phyloP scores from a whole-genome alignment of 2,329 filamentous ascomycete species.

The Hortaea sp. region DNA sequence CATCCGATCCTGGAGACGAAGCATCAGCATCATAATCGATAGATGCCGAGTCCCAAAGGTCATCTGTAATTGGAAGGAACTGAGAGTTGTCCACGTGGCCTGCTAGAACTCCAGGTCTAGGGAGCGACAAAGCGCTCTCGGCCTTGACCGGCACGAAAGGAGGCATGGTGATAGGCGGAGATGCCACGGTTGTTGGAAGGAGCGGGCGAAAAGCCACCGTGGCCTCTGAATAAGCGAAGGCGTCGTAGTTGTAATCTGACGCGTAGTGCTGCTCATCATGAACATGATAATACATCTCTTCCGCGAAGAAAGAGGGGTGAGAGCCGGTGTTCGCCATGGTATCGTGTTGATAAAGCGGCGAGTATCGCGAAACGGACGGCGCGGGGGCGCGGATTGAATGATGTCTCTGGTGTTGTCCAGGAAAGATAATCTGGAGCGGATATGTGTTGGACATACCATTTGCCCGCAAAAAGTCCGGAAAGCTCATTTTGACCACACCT shows the following conservation, averaged over 20 bases:
- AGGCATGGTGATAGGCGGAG: background rate
- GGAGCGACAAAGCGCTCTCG: background rate
- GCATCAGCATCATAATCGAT: slow-evolving; percentile 12
- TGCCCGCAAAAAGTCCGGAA: background rate
- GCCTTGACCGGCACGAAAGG: background rate
- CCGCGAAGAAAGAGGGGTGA: slow-evolving; percentile 4
- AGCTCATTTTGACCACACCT: background rate
- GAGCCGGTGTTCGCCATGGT: background rate
- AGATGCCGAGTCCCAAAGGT: slow-evolving; percentile 10
- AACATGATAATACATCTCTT: slow-evolving; percentile 3
- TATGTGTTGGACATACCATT: slow-evolving; percentile 1
- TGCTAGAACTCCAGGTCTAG: slow-evolving; percentile 2
- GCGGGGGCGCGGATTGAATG: background rate
- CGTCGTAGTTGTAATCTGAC: background rate
- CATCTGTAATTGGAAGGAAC: slow-evolving; percentile 9
- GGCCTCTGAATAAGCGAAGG: background rate
- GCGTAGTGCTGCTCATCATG: slow-evolving; percentile 1
- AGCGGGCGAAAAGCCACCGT: slow-evolving; percentile 1
- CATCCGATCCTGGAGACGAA: slow-evolving; percentile 11
- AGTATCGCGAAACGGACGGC: background rate
- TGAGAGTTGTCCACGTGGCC: slow-evolving; percentile 10
- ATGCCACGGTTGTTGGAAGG: background rate
- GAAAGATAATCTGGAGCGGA: background rate
- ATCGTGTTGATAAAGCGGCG: background rate
- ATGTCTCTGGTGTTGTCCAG: background rate